Base-by-base conservation (phyloP, 352 stramenopile genomes). In the Phytopythium oedochilum region DNA sequence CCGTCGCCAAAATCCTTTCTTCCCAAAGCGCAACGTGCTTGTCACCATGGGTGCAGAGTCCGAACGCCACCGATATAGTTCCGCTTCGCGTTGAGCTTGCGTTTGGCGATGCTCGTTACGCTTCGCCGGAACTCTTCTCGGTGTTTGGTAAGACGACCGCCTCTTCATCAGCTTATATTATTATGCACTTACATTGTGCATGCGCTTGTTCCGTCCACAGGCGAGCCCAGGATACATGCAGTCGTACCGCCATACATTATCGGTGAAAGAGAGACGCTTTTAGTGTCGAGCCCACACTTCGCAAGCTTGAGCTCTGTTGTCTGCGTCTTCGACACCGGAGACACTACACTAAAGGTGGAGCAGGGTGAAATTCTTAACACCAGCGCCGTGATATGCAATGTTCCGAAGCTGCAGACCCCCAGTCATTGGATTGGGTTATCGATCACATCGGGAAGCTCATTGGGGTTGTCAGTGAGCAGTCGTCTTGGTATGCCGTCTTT, bases 291-390 rank as follows among this genome's bases (percentile, higher is more conserved):
- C 12, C 31, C 40, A 25, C 9, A 25, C 22, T 78, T 63, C 31
- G 59, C 53, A 2, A 66, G 70, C 28, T 14, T 79, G 26, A 68
- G 26, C 17, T 60, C 64, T 10, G 49, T 79, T 2, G 63, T 42
- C 12, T 83, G 72, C 11, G 23, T 67, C 43, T 75, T 79, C 47
- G 65, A 50, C 2, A 56, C 53, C 14, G 70, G 57, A 15, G 36
- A 14, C 22, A 17, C 11, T 22, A 43, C 55, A n/a, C 11, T 40
- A 34, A 54, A 46, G 40, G 26, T 14, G 9, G 31, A 14, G 2
- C 11, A 20, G 22, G 64, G 61, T 32, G 54, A 35, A 12, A 64
- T 67, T 44, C 36, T 75, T 18, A 75, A 59, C 49, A 44, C 40
- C n/a, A 69, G 64, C 36, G 25, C 60, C 40, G 43, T 78, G 18